phyloP scores from a whole-genome alignment of 352 stramenopile genomes.

The Phytopythium vexans region DNA sequence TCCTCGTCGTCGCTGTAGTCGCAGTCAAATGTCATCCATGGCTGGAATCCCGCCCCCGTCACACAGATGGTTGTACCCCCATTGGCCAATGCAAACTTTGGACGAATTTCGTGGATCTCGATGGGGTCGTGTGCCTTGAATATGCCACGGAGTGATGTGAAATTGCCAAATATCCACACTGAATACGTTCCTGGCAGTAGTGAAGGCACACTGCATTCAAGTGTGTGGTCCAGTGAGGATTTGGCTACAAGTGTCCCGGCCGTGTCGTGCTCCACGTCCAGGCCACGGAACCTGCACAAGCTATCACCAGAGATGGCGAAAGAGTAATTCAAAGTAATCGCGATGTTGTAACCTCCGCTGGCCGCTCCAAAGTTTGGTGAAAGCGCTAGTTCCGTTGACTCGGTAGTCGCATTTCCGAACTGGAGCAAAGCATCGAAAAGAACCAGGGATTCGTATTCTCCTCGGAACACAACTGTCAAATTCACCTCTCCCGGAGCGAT shows the following conservation, averaged over 20 bases:
- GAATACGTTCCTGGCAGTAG: conserved; percentile 23
- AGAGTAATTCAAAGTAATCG: conserved; percentile 13
- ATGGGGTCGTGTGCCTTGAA: conserved; percentile 30
- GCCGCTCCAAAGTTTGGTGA: conserved; percentile 24
- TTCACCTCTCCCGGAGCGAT: too few relatives aligned
- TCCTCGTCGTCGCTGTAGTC: conserved; percentile 16
- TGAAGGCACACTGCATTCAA: conserved; percentile 20
- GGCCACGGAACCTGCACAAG: conserved; percentile 21
- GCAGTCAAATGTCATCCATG: conserved; percentile 37
- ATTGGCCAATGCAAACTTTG: conserved; percentile 14
- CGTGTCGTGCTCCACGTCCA: conserved; percentile 1
- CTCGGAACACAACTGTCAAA: too few relatives aligned
- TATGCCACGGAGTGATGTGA: conserved; percentile 1
- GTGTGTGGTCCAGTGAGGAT: not conserved
- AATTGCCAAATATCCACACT: conserved; percentile 31
- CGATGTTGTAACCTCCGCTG: conserved; percentile 17
- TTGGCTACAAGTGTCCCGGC: not conserved
- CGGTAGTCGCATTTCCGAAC: too few relatives aligned
- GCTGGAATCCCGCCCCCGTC: conserved; percentile 30
- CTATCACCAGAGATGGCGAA: conserved; percentile 9
- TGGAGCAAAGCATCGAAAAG: too few relatives aligned
- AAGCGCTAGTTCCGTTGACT: not conserved
- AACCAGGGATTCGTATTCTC: too few relatives aligned
- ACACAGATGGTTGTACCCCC: conserved; percentile 16
- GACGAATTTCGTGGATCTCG: conserved; percentile 11